Evolutionary conservation across 2,329 filamentous ascomycete genomes (phyloP).

Genomic region (Fusarium tanahbumbuense): DNA sequence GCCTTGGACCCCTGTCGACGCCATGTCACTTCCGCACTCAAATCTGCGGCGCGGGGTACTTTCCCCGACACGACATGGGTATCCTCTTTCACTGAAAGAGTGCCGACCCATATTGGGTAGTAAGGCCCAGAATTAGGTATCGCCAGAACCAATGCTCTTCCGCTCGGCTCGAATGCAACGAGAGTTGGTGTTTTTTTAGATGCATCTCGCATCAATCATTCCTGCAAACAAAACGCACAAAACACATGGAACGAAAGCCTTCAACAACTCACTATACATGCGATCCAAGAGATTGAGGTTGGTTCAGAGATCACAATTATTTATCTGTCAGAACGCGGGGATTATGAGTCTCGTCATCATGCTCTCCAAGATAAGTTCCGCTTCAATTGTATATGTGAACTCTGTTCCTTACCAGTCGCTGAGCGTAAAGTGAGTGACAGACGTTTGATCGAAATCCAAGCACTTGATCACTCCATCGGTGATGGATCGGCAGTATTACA

Average conservation of each 20-base stretch:
- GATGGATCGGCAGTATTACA: too few relatives aligned
- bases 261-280: conserved; percentile 40
- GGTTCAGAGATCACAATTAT: conserved; percentile 44
- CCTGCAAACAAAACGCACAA: conserved; percentile 45
- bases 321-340: conserved; percentile 11
- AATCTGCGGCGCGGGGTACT: too few relatives aligned
- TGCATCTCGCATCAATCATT: conserved; percentile 47
- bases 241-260: conserved; percentile 40
- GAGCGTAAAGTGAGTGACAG: not conserved
- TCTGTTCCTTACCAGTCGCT: conserved; percentile 13
- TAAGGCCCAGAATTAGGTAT: conserved; percentile 7
- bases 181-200: conserved; percentile 36
- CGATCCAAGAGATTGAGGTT: conserved; percentile 37
- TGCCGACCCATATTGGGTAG: too few relatives aligned
- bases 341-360: not conserved
- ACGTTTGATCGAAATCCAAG: not conserved
- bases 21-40: too few relatives aligned
- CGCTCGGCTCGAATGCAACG: not conserved
- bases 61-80: too few relatives aligned
- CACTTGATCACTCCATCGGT: not conserved
- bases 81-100: too few relatives aligned
- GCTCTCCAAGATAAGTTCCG: not conserved
- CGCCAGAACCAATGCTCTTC: conserved; percentile 19
- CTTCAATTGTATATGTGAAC: conserved; percentile 17
- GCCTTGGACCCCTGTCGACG: too few relatives aligned